Percentiles rank a stretch among this genome's conserved stretches.
Evolutionary conservation across 2,329 filamentous ascomycete genomes (phyloP).

Genomic region (Cordyceps javanica): DNA sequence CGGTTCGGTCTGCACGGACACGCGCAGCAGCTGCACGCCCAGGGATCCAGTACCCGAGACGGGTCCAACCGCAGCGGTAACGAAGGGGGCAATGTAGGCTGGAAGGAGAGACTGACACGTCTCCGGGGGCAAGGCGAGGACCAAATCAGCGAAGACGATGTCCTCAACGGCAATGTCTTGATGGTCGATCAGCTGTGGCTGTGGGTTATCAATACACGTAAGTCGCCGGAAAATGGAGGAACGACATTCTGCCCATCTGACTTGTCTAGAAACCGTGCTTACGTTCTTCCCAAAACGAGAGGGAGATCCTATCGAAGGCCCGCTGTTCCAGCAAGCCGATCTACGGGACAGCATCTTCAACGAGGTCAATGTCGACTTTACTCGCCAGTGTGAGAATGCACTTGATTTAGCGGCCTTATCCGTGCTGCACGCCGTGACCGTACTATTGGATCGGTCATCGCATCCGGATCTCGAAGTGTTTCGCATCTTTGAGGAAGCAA

Average conservation of each 20-base stretch:
- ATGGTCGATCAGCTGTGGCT: constrained; percentile 65
- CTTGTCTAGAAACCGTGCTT: constrained; percentile 37
- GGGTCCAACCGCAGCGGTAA: constrained; percentile 22
- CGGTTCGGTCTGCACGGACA: constrained; percentile 21
- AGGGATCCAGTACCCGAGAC: constrained; percentile 24
- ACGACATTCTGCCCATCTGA: not conserved
- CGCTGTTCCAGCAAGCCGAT: constrained; percentile 54
- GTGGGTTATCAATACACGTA: constrained; percentile 49
- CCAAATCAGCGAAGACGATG: constrained; percentile 23
- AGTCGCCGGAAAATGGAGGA: constrained; percentile 17
- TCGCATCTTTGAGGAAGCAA: constrained; percentile 60
- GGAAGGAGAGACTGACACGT: constrained; percentile 20
- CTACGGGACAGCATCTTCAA: constrained; percentile 59
- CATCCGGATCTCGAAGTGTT: constrained; percentile 59
- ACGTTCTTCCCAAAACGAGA: constrained; percentile 52
- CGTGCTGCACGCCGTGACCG: constrained; percentile 54
- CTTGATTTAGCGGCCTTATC: constrained; percentile 58
- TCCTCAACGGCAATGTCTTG: constrained; percentile 51
- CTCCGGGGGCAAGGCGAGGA: constrained; percentile 14
- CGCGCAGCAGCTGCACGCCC: constrained; percentile 21
- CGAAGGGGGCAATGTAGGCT: constrained; percentile 22
- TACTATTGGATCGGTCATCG: constrained; percentile 52
- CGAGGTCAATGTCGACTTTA: constrained; percentile 59
- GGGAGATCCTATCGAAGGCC: constrained; percentile 47
- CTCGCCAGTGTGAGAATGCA: constrained; percentile 54